phyloP scores from a whole-genome alignment of 1,284 basidiomycete genomes.

The Pseudozyma tsukubaensis region DNA sequence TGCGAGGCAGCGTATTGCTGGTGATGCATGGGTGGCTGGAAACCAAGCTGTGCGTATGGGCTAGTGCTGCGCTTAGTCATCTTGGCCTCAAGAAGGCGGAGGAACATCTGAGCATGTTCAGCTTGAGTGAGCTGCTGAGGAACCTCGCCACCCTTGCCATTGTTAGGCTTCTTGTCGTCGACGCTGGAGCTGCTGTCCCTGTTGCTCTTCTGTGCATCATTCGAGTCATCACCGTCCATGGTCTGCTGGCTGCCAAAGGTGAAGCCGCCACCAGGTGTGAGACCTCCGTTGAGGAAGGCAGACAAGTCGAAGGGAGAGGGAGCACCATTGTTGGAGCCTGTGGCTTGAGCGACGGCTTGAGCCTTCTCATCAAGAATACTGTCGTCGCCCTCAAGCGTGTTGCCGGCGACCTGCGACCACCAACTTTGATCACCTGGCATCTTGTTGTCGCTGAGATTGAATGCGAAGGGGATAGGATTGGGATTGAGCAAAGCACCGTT shows the following conservation, averaged over 20 bases:
- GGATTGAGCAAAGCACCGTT: slow-evolving; percentile 64
- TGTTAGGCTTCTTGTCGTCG: slow-evolving; percentile 23
- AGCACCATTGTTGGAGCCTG: slow-evolving; percentile 33
- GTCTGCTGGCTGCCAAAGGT: slow-evolving; percentile 34
- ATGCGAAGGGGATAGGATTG: slow-evolving; percentile 63
- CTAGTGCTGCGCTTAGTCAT: slow-evolving; percentile 43
- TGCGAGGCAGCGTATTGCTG: slow-evolving; percentile 30
- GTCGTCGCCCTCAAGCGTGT: slow-evolving; percentile 49
- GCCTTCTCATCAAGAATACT: slow-evolving; percentile 61
- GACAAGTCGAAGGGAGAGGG: slow-evolving; percentile 59
- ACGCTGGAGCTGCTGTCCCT: slow-evolving; percentile 4
- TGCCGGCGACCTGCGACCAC: slow-evolving; percentile 59
- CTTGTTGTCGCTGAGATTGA: slow-evolving; percentile 60
- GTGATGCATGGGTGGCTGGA: slow-evolving; percentile 53
- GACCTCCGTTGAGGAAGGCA: slow-evolving; percentile 59
- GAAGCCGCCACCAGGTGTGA: slow-evolving; percentile 53
- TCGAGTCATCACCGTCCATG: slow-evolving; percentile 11
- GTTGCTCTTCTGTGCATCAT: slow-evolving; percentile 19
- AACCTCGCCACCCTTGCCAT: slow-evolving; percentile 19
- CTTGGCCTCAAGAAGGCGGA: slow-evolving; percentile 54
- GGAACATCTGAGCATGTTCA: slow-evolving; percentile 56
- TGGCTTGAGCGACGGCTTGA: slow-evolving; percentile 57
- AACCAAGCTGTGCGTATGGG: slow-evolving; percentile 55
- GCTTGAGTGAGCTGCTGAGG: slow-evolving; percentile 43
- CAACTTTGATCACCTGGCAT: slow-evolving; percentile 55